These are phyloP conservation scores for Psilocybe cubensis DNA, from an alignment of 768 basidiomycete genomes.

Conservation along the genomic window DNA sequence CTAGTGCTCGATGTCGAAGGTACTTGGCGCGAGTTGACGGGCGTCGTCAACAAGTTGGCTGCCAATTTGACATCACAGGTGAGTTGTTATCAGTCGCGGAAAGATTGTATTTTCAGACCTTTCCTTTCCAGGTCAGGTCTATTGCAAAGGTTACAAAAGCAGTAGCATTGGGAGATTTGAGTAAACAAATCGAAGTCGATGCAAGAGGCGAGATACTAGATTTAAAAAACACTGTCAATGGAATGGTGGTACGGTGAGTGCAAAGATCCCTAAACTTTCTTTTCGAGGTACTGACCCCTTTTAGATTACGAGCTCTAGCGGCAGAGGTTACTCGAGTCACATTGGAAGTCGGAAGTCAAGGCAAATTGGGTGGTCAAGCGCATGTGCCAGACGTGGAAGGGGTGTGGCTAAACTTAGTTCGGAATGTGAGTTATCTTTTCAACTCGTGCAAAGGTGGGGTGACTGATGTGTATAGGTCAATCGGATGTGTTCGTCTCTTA, in stretches of 20 bases:
- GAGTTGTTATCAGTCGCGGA: neutral
- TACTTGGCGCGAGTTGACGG: constrained; percentile 85
- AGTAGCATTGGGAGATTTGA: constrained; percentile 88
- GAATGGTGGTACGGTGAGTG: constrained; percentile 55
- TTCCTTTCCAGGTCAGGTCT: constrained; percentile 60
- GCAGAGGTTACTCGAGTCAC: constrained; percentile 87
- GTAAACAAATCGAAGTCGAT: constrained; percentile 91
- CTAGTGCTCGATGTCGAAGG: constrained; percentile 88
- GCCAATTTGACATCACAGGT: constrained; percentile 79
- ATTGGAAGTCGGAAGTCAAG: constrained; percentile 85
- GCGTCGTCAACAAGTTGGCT: constrained; percentile 81
- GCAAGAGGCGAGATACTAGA: constrained; percentile 89
- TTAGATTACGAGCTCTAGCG: constrained; percentile 63
- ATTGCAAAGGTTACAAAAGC: constrained; percentile 94
- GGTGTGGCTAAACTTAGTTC: constrained; percentile 85
- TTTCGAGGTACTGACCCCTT: neutral
- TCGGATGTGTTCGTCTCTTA: constrained; percentile 80
- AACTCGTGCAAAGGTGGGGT: too few relatives aligned
- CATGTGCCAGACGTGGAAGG: constrained; percentile 89
- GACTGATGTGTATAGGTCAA: constrained; percentile 59
- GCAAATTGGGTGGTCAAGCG: constrained; percentile 88
- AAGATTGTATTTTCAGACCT: too few relatives aligned
- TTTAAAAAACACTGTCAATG: constrained; percentile 68
- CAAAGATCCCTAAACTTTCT: too few relatives aligned
- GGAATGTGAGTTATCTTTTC: constrained; percentile 53